Evolutionary conservation across 257 asterid genomes (phyloP), one percentile per base, ranked within the genome.

Genomic region (Henckelia pumila): DNA sequence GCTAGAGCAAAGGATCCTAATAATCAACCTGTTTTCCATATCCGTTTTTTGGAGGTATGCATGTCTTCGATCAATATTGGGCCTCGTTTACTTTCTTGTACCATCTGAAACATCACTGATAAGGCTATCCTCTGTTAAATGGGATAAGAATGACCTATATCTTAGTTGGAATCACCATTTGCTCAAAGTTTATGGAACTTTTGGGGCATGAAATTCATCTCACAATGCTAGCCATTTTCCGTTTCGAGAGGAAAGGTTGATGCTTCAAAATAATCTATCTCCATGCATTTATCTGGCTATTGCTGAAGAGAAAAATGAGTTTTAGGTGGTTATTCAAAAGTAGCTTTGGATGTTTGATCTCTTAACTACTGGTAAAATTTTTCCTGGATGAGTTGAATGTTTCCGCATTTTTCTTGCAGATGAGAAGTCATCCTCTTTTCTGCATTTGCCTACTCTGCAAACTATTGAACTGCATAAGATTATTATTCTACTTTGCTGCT

Each of bases 1-100:
- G 77, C 85, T 6, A 70, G 56, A 76, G 99, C 99, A 26, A 90
- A 83, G 76, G 88, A 86, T 82, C 94, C 94, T 56, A 79, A 79
- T 37, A 82, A 64, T 75, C 91, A 76, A 76, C 99, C 97, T 64
- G 88, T 79, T 78, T 90, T 89, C 68, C 90, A 86, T 73, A 73
- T 90, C 75, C 88, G 95, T 28, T 81, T 81, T 69, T 61, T 86
- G 55, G 97, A 93, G 98, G 97, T 93, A 81, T 53, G 24, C 16
- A 1, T 25, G 52, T 21, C 24, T 13, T 68, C 61, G 32, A 32
- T 71, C 47, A 59, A 28, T 52, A 47, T 7, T 33, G 32, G 25
- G 56, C 55, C 28, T 55, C 17, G 52, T 61, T 33, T 33, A 35
- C 52, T 22, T 44, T 66, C 69, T 13, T 0, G 11, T 75, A 21